A percentile compares a stretch with the other conserved stretches of the same genome.
phyloP scores from a whole-genome alignment of 2,329 filamentous ascomycete species.

The Pseudogymnoascus sp. region DNA sequence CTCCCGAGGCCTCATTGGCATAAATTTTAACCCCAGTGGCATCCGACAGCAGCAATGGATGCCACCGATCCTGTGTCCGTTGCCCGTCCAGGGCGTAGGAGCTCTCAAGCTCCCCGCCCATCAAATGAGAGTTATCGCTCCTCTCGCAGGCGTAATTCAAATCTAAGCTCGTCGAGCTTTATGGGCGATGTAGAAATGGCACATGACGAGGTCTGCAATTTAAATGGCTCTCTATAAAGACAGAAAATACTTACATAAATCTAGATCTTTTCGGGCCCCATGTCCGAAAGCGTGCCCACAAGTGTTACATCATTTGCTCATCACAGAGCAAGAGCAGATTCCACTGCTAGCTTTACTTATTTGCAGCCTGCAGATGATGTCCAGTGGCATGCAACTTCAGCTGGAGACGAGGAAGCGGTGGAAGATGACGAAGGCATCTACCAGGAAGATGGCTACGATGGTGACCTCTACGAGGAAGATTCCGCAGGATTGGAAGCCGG shows the following conservation, averaged over 20 bases:
- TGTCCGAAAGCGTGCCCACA: conserved; percentile 92
- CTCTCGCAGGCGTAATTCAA: conserved; percentile 59
- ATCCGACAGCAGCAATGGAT: conserved; percentile 21
- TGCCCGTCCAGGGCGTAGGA: conserved; percentile 24
- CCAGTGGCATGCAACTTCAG: conserved; percentile 32
- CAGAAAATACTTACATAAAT: conserved; percentile 18
- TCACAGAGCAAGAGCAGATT: conserved; percentile 70
- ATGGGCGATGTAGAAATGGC: conserved; percentile 98
- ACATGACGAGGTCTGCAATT: conserved; percentile 65
- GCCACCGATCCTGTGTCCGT: conserved; percentile 23
- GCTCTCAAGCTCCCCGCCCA: conserved; percentile 24
- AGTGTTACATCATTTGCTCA: conserved; percentile 89
- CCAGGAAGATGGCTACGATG: conserved; percentile 31
- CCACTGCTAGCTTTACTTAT: conserved; percentile 80
- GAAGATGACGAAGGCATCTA: conserved; percentile 33
- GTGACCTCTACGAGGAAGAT: conserved; percentile 26
- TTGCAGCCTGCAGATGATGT: conserved; percentile 63
- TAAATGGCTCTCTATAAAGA: background rate
- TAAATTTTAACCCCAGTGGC: background rate
- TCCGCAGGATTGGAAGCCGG: conserved; percentile 29
- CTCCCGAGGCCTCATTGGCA: background rate
- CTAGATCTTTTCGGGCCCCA: conserved; percentile 77
- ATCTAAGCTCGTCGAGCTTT: conserved; percentile 68
- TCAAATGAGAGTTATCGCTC: conserved; percentile 24
- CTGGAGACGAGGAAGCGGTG: conserved; percentile 25